Evolutionary conservation across 2,329 filamentous ascomycete species (phyloP).

Genomic region (Neonectria hederae): DNA sequence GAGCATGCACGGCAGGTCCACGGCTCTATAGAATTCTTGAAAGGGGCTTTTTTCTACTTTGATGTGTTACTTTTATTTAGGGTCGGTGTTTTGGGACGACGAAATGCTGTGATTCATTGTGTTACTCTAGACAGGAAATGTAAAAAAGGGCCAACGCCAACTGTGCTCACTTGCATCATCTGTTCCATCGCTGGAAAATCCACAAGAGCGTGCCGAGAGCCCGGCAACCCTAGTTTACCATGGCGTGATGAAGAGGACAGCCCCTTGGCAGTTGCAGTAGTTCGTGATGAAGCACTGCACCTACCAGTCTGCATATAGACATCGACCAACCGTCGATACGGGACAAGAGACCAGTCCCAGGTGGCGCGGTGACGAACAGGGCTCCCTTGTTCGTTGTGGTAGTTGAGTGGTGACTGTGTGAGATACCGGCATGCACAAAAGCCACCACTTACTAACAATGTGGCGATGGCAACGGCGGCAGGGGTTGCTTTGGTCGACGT

Average conservation of each 20-base stretch:
- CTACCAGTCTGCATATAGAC: background rate
- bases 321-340: background rate
- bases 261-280: background rate
- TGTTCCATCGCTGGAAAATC: background rate
- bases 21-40: background rate
- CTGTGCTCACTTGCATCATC: background rate
- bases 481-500: background rate
- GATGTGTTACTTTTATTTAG: background rate
- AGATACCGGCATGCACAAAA: background rate
- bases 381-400: background rate
- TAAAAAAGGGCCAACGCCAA: background rate
- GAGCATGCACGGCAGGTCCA: conserved; percentile 20
- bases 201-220: too few relatives aligned
- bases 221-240: background rate
- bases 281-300: background rate
- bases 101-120: background rate
- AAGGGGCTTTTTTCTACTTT: too few relatives aligned
- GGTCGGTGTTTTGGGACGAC: background rate
- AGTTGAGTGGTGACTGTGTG: background rate
- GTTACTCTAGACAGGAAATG: background rate
- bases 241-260: background rate
- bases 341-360: background rate
- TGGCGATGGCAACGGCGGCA: conserved; percentile 1
- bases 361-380: background rate
- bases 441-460: background rate